phyloP scores from a whole-genome alignment of 192 early-diverging fungal species.

The Haplosporangium gracile region DNA sequence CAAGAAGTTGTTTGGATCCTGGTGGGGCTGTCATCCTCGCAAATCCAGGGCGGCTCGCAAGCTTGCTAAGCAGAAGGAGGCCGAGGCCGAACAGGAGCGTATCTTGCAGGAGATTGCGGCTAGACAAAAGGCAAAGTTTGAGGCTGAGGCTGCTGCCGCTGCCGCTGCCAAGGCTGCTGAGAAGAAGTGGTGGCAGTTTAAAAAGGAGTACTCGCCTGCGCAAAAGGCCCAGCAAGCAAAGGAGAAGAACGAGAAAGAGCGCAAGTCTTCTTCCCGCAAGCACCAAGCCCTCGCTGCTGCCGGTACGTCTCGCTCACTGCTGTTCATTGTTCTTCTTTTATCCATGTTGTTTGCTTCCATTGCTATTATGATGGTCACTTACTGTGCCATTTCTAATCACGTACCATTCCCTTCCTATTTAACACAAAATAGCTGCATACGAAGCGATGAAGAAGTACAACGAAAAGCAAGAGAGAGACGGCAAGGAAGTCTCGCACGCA shows the following conservation, averaged over 20 bases:
- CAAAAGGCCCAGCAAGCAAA: constrained; percentile 30
- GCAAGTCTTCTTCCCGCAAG: constrained; percentile 30
- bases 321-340: neutral
- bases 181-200: constrained; percentile 47
- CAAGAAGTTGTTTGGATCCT: constrained; percentile 50
- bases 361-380: neutral
- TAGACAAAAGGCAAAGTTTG: constrained; percentile 32
- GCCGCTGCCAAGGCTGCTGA: constrained; percentile 39
- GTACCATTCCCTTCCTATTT: neutral
- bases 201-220: constrained; percentile 15
- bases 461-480: constrained; percentile 40
- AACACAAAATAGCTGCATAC: constrained; percentile 36
- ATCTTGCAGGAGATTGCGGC: constrained; percentile 38
- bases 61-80: constrained; percentile 47
- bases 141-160: constrained; percentile 37
- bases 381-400: neutral
- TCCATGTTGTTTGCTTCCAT: neutral
- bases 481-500: constrained; percentile 42
- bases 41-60: constrained; percentile 47
- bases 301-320: constrained; percentile 14
- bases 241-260: constrained; percentile 44
- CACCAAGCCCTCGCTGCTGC: constrained; percentile 56
- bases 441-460: constrained; percentile 54
- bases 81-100: constrained; percentile 34
- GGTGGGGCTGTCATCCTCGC: constrained; percentile 56